A percentile compares a stretch with the other conserved stretches of the same genome.
Evolutionary conservation across 345 rosid genomes (phyloP).

Genomic region (Excoecaria agallocha): DNA sequence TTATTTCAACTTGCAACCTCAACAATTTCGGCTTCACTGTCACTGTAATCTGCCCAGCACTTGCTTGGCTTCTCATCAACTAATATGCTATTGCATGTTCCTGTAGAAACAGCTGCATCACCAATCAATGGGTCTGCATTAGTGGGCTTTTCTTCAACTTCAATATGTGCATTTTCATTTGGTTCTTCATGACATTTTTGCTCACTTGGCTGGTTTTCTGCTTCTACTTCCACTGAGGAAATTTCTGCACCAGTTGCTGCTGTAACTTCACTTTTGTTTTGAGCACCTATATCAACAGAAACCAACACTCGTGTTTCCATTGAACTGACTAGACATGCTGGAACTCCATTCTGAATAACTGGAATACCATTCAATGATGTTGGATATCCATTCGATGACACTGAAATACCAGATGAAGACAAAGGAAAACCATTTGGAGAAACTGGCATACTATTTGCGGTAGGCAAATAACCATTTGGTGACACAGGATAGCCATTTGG

Average conservation of each 20-base stretch:
- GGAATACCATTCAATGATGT: conserved; percentile 19
- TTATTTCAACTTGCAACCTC: conserved; percentile 58
- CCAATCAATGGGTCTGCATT: conserved; percentile 18
- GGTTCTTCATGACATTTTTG: conserved; percentile 29
- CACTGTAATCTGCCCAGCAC: conserved; percentile 86
- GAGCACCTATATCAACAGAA: conserved; percentile 33
- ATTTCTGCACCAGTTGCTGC: conserved; percentile 33
- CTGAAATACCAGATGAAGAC: conserved; percentile 52
- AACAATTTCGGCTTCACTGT: conserved; percentile 59
- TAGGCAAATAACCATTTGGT: conserved; percentile 56
- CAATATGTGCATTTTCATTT: conserved; percentile 30
- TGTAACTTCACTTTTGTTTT: conserved; percentile 41
- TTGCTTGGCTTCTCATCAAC: conserved; percentile 49
- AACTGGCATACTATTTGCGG: conserved; percentile 51
- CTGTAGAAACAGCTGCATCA: conserved; percentile 33
- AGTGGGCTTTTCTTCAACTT: conserved; percentile 32
- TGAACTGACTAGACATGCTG: conserved; percentile 32
- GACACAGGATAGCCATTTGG: conserved; percentile 70
- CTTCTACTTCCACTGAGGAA: conserved; percentile 37
- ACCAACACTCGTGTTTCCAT: conserved; percentile 38
- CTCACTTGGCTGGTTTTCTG: conserved; percentile 37
- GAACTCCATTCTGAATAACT: conserved; percentile 51
- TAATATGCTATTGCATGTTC: conserved; percentile 27
- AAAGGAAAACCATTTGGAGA: conserved; percentile 55
- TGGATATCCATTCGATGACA: conserved; percentile 45